Evolutionary conservation across 768 basidiomycete species (phyloP).

Genomic region (Hirschioporus abietinus): DNA sequence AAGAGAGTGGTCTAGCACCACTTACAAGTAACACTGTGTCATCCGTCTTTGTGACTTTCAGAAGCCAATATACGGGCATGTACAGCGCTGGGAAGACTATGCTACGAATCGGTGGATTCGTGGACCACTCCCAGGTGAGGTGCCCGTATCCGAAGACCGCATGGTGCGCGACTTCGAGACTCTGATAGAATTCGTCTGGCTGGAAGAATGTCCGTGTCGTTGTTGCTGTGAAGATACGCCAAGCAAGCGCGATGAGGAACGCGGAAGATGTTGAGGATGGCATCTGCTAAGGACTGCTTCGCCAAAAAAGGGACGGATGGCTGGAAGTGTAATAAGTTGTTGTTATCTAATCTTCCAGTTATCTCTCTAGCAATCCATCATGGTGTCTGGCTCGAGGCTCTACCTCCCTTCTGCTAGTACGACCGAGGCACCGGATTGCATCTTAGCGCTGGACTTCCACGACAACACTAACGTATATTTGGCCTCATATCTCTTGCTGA

Average conservation of each 20-base stretch:
- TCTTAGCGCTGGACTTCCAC: not conserved
- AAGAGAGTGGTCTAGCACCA: conserved; percentile 13
- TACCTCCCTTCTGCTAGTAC: not conserved
- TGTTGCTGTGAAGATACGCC: conserved; percentile 60
- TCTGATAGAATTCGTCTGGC: conserved; percentile 95
- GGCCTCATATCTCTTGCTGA: not conserved
- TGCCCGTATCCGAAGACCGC: conserved; percentile 88
- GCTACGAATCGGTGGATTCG: conserved; percentile 65
- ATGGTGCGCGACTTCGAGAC: conserved; percentile 86
- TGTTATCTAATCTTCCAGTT: not conserved
- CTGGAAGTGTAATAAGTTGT: no score
- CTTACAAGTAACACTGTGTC: conserved; percentile 58
- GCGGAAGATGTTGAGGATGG: not conserved
- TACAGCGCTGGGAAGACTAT: conserved; percentile 80
- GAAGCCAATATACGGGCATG: conserved; percentile 66
- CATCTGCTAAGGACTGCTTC: not conserved
- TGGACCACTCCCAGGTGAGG: conserved; percentile 95
- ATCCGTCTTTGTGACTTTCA: conserved; percentile 56
- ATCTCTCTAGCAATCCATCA: not conserved
- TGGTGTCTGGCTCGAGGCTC: not conserved
- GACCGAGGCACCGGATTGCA: not conserved
- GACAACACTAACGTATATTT: not conserved
- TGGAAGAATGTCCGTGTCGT: conserved; percentile 85
- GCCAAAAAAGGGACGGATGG: not conserved
- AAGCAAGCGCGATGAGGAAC: conserved; percentile 31